A percentile compares a stretch with the other conserved stretches of the same genome.
These are phyloP conservation scores for Aegilops bicornis DNA, from an alignment of 176 grass and related monocot genomes.

Conservation along the genomic window DNA sequence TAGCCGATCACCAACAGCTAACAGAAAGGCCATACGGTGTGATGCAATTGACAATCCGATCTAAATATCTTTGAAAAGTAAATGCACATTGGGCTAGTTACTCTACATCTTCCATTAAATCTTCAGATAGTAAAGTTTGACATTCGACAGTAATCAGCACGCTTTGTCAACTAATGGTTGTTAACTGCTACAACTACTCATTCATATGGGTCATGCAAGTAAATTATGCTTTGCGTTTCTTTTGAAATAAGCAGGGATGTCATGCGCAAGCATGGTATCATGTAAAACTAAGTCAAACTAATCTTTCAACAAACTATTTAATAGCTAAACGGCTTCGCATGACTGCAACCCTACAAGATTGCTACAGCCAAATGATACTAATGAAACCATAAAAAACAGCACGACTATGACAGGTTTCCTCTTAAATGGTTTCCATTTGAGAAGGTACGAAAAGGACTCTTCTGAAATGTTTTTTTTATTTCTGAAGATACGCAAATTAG, in stretches of 20 bases:
- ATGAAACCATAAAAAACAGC: neutral
- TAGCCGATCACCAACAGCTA: slow-evolving; percentile 21
- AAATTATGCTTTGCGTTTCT: neutral
- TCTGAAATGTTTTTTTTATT: neutral
- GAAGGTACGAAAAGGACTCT: neutral
- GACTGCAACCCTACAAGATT: neutral
- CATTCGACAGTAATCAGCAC: neutral
- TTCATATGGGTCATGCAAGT: slow-evolving; percentile 19
- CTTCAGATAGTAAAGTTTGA: slow-evolving; percentile 7
- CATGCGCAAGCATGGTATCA: neutral
- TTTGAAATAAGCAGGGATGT: slow-evolving; percentile 1
- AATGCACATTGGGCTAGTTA: neutral
- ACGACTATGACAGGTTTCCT: neutral
- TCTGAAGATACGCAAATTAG: neutral
- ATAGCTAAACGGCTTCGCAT: slow-evolving; percentile 8
- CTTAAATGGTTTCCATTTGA: neutral
- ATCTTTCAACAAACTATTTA: neutral
- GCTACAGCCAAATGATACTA: neutral
- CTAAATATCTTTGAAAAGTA: slow-evolving; percentile 2
- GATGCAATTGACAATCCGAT: neutral
- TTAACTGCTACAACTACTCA: slow-evolving; percentile 38
- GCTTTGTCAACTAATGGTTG: slow-evolving; percentile 33
- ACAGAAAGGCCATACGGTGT: neutral
- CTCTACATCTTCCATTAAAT: neutral
- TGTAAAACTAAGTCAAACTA: slow-evolving; percentile 7